Conservation (phyloP, 2,329 filamentous ascomycete species). For the Emergomyces pasteurianus region DNA sequence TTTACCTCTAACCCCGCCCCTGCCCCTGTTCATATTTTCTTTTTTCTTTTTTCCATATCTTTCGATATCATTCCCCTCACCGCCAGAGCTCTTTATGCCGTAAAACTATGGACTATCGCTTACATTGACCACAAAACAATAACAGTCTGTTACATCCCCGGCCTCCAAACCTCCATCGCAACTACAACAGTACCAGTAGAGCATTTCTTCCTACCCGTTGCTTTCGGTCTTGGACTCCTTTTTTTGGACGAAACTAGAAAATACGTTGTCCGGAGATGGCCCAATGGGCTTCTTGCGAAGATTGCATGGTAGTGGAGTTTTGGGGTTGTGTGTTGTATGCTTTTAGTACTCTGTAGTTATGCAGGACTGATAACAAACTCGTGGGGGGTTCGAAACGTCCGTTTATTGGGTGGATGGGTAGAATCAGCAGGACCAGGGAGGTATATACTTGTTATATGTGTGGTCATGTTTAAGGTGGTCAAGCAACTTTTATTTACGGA, state of each 20-base stretch:
- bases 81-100: neutral
- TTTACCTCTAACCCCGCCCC: no score
- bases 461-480: neutral
- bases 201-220: slow-evolving; percentile 65
- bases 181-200: slow-evolving; percentile 56
- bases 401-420: neutral
- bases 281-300: slow-evolving; percentile 44
- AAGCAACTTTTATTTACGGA: no score
- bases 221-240: slow-evolving; percentile 55
- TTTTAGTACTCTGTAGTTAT: no score
- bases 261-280: slow-evolving; percentile 48
- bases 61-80: neutral
- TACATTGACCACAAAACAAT: neutral
- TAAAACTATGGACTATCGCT: slow-evolving; percentile 9
- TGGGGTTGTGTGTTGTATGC: no score
- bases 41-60: no score
- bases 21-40: neutral
- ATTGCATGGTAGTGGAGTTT: slow-evolving; percentile 47
- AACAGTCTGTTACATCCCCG: slow-evolving; percentile 46
- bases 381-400: no score
- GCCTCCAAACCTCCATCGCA: slow-evolving; percentile 48
- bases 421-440: neutral
- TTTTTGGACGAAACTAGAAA: slow-evolving; percentile 57
- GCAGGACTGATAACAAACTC: neutral
- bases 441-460: neutral